Percentiles rank a stretch among this genome's conserved stretches.
Conservation (phyloP, 192 early-diverging fungal genomes). For the Lobulomyces angularis region DNA sequence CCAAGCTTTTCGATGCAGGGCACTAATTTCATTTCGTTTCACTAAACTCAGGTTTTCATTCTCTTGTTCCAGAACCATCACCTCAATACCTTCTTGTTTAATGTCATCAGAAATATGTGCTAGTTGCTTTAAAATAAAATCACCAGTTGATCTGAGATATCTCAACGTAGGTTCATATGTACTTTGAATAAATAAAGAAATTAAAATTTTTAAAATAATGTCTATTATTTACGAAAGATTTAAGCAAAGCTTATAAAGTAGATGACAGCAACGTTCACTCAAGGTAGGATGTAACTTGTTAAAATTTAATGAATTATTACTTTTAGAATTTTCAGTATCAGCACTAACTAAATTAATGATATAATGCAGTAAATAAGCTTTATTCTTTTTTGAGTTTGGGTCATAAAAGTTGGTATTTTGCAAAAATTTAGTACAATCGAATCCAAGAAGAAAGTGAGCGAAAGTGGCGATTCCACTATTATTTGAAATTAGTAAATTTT, state of each 20-base stretch:
- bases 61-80: background rate
- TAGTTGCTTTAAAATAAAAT: constrained; percentile 56
- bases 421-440: constrained; percentile 33
- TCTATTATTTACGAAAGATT: too few species aligned
- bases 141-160: constrained; percentile 64
- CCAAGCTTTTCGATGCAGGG: constrained; percentile 84
- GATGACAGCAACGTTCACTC: constrained; percentile 76
- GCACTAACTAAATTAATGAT: constrained; percentile 37
- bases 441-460: constrained; percentile 86
- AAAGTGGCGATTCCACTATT: constrained; percentile 50
- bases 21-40: too few species aligned
- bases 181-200: too few species aligned
- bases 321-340: too few species aligned
- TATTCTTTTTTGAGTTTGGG: constrained; percentile 16
- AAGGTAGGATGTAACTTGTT: constrained; percentile 67
- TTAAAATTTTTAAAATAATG: too few species aligned
- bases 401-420: constrained; percentile 24
- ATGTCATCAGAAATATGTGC: constrained; percentile 38
- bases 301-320: too few species aligned
- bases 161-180: constrained; percentile 61
- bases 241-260: constrained; percentile 71
- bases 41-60: too few species aligned
- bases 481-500: constrained; percentile 60
- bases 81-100: constrained; percentile 3
- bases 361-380: constrained; percentile 45